Evolutionary conservation across 2,329 filamentous ascomycete species (phyloP).

Genomic region (Botrytis fragariae): DNA sequence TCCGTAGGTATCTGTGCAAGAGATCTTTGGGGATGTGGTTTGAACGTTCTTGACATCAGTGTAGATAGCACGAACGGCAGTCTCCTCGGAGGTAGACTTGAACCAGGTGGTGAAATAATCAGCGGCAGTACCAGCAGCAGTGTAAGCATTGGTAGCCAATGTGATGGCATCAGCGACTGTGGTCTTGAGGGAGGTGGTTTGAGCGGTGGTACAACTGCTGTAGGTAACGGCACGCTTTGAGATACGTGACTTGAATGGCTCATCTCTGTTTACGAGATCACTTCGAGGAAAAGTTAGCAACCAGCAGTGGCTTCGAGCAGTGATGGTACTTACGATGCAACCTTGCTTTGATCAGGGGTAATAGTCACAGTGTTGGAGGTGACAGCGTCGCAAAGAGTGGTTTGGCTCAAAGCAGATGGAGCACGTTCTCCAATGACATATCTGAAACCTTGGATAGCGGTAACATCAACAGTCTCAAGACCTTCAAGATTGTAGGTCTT

Average conservation of each 20-base stretch:
- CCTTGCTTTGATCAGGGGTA: constrained; percentile 28
- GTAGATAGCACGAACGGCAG: constrained; percentile 29
- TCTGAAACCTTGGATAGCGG: constrained; percentile 32
- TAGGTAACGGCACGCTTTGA: constrained; percentile 29
- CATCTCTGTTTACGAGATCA: constrained; percentile 24
- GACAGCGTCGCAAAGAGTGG: constrained; percentile 22
- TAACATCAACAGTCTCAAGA: constrained; percentile 24
- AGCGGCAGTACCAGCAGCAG: constrained; percentile 26
- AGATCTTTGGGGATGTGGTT: constrained; percentile 29
- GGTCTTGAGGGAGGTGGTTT: constrained; percentile 26
- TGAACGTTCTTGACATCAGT: constrained; percentile 28
- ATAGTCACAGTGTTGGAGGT: constrained; percentile 28
- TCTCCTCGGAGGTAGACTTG: constrained; percentile 27
- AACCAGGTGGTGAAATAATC: constrained; percentile 32
- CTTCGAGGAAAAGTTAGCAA: constrained; percentile 18
- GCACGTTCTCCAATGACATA: constrained; percentile 27
- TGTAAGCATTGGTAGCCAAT: constrained; percentile 28
- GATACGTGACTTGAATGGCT: constrained; percentile 25
- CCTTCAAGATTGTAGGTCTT: constrained; percentile 30
- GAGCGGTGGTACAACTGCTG: constrained; percentile 25
- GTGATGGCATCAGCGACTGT: constrained; percentile 28
- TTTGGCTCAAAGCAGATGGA: constrained; percentile 22
- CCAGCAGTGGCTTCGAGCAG: background rate
- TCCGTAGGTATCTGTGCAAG: constrained; percentile 27
- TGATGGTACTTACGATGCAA: constrained; percentile 24